Evolutionary conservation across 257 asterid genomes (phyloP).

Genomic region (Salvia splendens): DNA sequence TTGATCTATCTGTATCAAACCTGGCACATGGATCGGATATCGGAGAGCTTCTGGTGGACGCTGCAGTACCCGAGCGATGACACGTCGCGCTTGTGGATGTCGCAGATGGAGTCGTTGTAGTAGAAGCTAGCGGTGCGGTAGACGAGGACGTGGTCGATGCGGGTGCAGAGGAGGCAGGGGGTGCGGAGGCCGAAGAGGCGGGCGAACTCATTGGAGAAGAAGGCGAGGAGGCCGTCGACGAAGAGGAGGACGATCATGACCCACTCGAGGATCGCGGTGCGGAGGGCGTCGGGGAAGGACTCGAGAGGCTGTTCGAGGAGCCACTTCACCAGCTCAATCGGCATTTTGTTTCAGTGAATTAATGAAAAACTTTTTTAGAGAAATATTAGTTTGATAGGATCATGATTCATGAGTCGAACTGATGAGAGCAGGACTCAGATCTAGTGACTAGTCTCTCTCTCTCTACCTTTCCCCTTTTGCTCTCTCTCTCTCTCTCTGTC

Average conservation of each 20-base stretch:
- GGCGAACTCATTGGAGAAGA: conserved; percentile 63
- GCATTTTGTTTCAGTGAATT: neutral
- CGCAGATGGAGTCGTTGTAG: conserved; percentile 80
- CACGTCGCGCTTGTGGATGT: conserved; percentile 66
- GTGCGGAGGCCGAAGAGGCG: conserved; percentile 51
- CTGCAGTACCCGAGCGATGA: conserved; percentile 89
- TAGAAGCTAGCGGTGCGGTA: conserved; percentile 46
- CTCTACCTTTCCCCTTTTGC: neutral
- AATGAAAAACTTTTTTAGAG: neutral
- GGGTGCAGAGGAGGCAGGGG: conserved; percentile 82
- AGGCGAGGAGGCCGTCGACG: conserved; percentile 65
- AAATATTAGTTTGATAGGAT: conserved; percentile 35
- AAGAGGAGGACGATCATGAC: conserved; percentile 63
- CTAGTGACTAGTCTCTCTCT: conserved; percentile 47
- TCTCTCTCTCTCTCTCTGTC: too few species aligned
- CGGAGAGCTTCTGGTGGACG: conserved; percentile 67
- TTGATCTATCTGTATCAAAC: neutral
- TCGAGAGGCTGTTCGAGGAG: conserved; percentile 56
- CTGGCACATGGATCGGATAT: conserved; percentile 67
- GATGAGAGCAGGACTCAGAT: conserved; percentile 36
- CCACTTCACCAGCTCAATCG: conserved; percentile 29
- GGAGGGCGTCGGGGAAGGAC: conserved; percentile 44
- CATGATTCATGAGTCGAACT: conserved; percentile 48
- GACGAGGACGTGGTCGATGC: conserved; percentile 10
- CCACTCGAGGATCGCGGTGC: conserved; percentile 72